phyloP scores from a whole-genome alignment of 2,329 filamentous ascomycete species.

The Alternaria sp. region DNA sequence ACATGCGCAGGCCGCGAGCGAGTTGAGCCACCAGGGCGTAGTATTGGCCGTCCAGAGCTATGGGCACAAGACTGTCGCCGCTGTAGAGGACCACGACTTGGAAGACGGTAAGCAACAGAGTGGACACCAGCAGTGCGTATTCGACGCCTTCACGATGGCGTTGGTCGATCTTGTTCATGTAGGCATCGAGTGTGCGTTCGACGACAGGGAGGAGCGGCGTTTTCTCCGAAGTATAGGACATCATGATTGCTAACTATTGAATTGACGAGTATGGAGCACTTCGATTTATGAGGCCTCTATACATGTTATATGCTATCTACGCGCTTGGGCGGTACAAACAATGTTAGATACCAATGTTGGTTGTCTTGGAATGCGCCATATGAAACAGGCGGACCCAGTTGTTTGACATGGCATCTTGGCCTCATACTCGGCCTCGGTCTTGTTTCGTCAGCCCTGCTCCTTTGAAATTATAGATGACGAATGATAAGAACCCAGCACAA shows the following conservation, averaged over 20 bases:
- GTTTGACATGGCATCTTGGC: conserved; percentile 18
- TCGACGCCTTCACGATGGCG: conserved; percentile 11
- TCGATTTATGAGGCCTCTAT: neutral
- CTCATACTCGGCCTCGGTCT: conserved; percentile 4
- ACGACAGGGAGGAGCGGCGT: conserved; percentile 13
- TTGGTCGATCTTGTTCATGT: neutral
- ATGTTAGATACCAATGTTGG: conserved; percentile 4
- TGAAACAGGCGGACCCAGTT: conserved; percentile 16
- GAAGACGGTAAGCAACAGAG: conserved; percentile 19
- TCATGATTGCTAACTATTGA: neutral
- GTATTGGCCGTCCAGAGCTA: conserved; percentile 2
- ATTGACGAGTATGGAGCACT: neutral
- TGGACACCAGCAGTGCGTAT: conserved; percentile 10
- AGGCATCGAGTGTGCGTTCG: neutral
- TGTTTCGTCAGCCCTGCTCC: conserved; percentile 1
- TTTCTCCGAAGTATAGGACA: conserved; percentile 14
- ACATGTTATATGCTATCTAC: conserved; percentile 5
- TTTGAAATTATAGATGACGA: conserved; percentile 1
- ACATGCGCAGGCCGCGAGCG: conserved; percentile 27
- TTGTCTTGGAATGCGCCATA: conserved; percentile 11
- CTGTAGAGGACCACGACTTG: conserved; percentile 30
- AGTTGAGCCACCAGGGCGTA: conserved; percentile 22
- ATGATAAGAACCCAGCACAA: neutral
- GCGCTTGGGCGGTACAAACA: conserved; percentile 4
- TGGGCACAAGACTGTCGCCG: conserved; percentile 11